Evolutionary conservation across 2,329 filamentous ascomycete genomes (phyloP).

Genomic region (Geosmithia morbida): DNA sequence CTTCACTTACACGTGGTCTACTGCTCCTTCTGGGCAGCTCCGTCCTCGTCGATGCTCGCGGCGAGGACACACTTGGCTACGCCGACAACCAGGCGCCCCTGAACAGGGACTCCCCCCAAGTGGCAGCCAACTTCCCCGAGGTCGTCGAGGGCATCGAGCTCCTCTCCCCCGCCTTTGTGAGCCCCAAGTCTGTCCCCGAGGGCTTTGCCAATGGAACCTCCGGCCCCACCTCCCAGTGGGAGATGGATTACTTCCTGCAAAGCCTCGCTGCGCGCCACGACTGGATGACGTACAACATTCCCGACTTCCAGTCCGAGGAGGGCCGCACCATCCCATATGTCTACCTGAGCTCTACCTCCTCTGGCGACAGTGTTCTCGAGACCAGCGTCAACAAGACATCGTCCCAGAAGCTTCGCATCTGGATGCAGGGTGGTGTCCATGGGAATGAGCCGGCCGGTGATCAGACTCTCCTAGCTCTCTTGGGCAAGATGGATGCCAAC

Average conservation of each 20-base stretch:
- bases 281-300: slow-evolving; percentile 9
- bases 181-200: slow-evolving; percentile 8
- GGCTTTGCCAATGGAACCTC: slow-evolving; percentile 12
- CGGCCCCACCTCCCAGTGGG: slow-evolving; percentile 10
- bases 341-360: slow-evolving; percentile 4
- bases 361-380: neutral
- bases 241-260: slow-evolving; percentile 8
- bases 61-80: slow-evolving; percentile 5
- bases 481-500: slow-evolving; percentile 14
- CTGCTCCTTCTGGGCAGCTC: no score
- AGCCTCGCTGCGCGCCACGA: slow-evolving; percentile 8
- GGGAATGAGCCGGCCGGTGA: slow-evolving; percentile 16
- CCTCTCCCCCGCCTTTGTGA: slow-evolving; percentile 11
- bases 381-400: slow-evolving; percentile 4
- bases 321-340: slow-evolving; percentile 9
- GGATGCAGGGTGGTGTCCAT: slow-evolving; percentile 11
- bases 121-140: slow-evolving; percentile 10
- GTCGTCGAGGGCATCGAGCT: slow-evolving; percentile 4
- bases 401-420: slow-evolving; percentile 8
- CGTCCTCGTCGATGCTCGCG: no score
- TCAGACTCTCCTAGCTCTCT: slow-evolving; percentile 13
- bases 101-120: slow-evolving; percentile 7
- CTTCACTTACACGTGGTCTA: no score
- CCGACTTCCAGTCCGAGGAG: slow-evolving; percentile 8
- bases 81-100: slow-evolving; percentile 11